Evolutionary conservation across 441 rosid species (phyloP), one percentile per base, ranked within the genome.

Genomic region (Isatis lusitanica): DNA sequence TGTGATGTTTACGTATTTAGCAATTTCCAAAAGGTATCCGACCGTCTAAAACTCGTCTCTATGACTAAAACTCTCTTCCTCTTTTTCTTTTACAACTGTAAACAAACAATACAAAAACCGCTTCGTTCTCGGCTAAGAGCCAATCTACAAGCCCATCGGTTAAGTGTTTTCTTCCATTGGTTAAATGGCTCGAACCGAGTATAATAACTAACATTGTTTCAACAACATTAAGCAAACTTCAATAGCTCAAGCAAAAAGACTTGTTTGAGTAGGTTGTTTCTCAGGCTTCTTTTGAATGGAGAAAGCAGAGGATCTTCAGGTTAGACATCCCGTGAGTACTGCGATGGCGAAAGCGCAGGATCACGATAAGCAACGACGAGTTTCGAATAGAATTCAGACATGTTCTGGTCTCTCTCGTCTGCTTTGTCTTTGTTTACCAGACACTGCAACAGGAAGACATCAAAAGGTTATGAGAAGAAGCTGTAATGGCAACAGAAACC

Each of bases 381-480:
- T 56, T 88, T 78, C 4, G 85, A 76, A 43, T 79, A 86, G 73
- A 92, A 92, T 60, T 86, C 93, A 4, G 81, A 36, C 80, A 92
- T 89, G 21, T 66, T 55, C 17, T 85, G 83, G 13, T 88, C 88
- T 55, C 83, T 83, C 79, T 78, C 81, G 78, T 90, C 89, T 73
- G 77, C 84, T 77, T 59, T 87, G 75, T 90, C 98, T 79, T 86
- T 92, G 86, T 83, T 90, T 39, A 81, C 81, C 74, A 94, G 78
- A 73, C 92, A 89, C 98, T 92, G 90, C 81, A 28, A 70, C 42
- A 70, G 52, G 3, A 52, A 18, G 66, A 7, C 66, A 68, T 64
- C 15, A 36, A 18, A 63, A 47, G 38, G 13, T 46, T 28, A 52
- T 12, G 58, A 38, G 36, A 66, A 46, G 40, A 36, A 40, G 16